These are phyloP conservation scores for Kodamaea arcana DNA, from an alignment of 1,139 yeast genomes.

Conservation along the genomic window DNA sequence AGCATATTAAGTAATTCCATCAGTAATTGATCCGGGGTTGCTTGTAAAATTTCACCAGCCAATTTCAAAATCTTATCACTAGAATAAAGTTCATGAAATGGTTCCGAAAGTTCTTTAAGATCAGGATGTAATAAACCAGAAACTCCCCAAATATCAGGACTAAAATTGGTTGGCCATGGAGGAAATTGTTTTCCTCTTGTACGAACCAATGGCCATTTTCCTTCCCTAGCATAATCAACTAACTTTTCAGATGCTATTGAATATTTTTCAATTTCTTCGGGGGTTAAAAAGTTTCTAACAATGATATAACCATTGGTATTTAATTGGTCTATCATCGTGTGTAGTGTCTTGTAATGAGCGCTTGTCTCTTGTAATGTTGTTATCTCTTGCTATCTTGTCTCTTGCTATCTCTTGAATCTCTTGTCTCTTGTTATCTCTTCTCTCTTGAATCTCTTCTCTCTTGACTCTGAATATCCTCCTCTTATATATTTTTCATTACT, in stretches of 20 bases:
- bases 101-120: conserved; percentile 32
- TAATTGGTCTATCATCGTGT: no score
- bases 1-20: conserved; percentile 58
- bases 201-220: conserved; percentile 51
- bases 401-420: no score
- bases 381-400: no score
- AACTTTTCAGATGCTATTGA: conserved; percentile 37
- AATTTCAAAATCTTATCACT: conserved; percentile 38
- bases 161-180: conserved; percentile 54
- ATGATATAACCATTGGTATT: conserved; percentile 43
- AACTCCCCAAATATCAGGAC: conserved; percentile 58
- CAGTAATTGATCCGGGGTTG: conserved; percentile 30
- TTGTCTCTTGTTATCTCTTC: no score
- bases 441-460: no score
- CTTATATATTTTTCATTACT: no score
- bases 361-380: no score
- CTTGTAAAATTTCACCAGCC: conserved; percentile 45
- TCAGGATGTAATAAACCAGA: conserved; percentile 51
- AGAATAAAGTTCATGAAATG: conserved; percentile 46
- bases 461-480: no score
- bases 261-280: conserved; percentile 38
- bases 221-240: conserved; percentile 45
- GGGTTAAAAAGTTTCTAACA: conserved; percentile 37
- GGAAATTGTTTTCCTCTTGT: conserved; percentile 57
- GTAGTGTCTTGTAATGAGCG: no score